Percentiles rank a stretch among this genome's conserved stretches.
These are phyloP conservation scores for Venturia aucupariae DNA, from an alignment of 2,329 filamentous ascomycete genomes.

Conservation along the genomic window DNA sequence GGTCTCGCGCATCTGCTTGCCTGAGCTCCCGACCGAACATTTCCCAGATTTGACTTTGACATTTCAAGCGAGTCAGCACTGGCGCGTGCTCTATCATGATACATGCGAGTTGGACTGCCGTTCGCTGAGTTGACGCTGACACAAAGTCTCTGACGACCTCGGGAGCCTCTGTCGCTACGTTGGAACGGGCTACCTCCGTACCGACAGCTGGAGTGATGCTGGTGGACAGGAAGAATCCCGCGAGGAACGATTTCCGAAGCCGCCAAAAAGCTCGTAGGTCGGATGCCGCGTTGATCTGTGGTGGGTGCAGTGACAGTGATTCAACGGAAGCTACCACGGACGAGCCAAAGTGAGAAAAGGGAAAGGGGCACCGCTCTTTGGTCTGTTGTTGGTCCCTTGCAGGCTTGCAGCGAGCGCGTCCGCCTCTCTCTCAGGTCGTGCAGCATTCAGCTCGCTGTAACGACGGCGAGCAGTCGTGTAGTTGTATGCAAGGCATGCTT, in stretches of 20 bases:
- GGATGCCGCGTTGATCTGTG: not conserved
- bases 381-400: too few relatives aligned
- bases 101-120: not conserved
- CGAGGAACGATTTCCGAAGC: too few relatives aligned
- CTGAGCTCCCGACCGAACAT: too few relatives aligned
- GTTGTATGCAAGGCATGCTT: too few relatives aligned
- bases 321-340: not conserved
- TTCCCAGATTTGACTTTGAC: not conserved
- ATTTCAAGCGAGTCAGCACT: not conserved
- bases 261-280: too few relatives aligned
- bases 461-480: too few relatives aligned
- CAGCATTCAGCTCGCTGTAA: not conserved
- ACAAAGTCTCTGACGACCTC: not conserved
- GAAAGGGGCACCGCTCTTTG: too few relatives aligned
- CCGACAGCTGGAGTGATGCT: too few relatives aligned
- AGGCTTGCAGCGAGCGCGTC: too few relatives aligned
- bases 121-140: not conserved
- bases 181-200: not conserved
- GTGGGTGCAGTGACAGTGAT: too few relatives aligned
- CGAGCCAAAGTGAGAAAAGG: not conserved
- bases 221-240: too few relatives aligned
- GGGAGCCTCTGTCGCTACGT: not conserved
- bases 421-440: not conserved
- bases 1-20: not conserved
- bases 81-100: not conserved